Evolutionary conservation across 345 rosid genomes (phyloP), one percentile per base, ranked within the genome.

Genomic region (Turnera subulata): DNA sequence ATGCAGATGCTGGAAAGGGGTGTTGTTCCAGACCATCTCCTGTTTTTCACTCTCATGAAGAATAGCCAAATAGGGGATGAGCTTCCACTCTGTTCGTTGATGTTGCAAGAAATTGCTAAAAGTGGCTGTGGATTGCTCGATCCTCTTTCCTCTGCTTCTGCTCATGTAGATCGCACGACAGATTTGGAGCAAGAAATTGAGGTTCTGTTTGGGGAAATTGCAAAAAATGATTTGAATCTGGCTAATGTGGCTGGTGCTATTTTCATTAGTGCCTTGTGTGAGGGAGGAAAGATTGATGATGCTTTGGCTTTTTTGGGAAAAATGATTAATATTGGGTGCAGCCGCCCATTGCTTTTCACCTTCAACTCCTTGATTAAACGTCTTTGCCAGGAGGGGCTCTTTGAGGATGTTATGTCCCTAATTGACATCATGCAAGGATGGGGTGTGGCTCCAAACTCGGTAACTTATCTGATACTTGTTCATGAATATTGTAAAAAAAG

Each of bases 11-110:
- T 78, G 70, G 75, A 63, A 18, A 55, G 53, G 1, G 76, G 82
- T 45, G 73, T 85, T 63, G 74, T 77, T 40, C 96, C 90, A 1
- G 96, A 88, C 56, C 84, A 78, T 62, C 38, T 88, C 38, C 56
- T 82, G 37, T 84, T 74, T 65, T 78, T 81, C 70, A 62, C 69
- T 26, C 76, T 79, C 50, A 70, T 76, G 71, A 84, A 75, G 80
- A 81, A 72, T 77, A 72, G 58, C 10, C 83, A 67, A 0, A 74
- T 51, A 53, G 85, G 81, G 66, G 50, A 58, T 19, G 85, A 79
- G 67, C 84, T 84, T 73, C 72, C 53, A 50, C 65, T 74, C 51
- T 80, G 81, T 61, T 49, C 70, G 62, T 56, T 58, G 65, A 64
- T 80, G 67, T 67, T 81, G 65, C 78, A 63, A 62, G 81, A 73